A percentile compares a stretch with the other conserved stretches of the same genome.
Evolutionary conservation across 2,329 filamentous ascomycete species (phyloP).

Genomic region (Fusarium camptoceras): DNA sequence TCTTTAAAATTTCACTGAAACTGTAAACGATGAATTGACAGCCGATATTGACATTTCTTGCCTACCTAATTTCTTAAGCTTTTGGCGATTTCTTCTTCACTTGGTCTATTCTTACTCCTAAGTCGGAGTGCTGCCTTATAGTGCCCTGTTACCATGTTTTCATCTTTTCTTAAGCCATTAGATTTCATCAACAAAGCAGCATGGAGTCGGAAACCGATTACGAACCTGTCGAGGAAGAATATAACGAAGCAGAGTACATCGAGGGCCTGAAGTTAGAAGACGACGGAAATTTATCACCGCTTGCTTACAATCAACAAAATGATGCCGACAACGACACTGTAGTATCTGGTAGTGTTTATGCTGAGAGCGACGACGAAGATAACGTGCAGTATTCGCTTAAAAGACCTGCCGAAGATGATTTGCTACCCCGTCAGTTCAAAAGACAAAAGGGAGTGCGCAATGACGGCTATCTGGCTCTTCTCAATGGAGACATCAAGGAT

Average conservation of each 20-base stretch:
- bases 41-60: background rate
- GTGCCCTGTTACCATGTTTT: constrained; percentile 47
- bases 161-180: constrained; percentile 35
- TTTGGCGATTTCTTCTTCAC: background rate
- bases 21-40: constrained; percentile 20
- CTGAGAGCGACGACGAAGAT: constrained; percentile 25
- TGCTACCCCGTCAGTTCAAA: constrained; percentile 56
- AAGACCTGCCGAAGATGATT: constrained; percentile 43
- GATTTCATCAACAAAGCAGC: constrained; percentile 38
- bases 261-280: constrained; percentile 23
- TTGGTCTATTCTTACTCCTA: constrained; percentile 4
- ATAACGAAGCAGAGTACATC: constrained; percentile 6
- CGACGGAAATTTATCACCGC: background rate
- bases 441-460: constrained; percentile 59
- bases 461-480: constrained; percentile 60
- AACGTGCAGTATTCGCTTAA: constrained; percentile 46
- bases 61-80: background rate
- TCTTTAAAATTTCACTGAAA: background rate
- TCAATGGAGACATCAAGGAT: constrained; percentile 70
- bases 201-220: constrained; percentile 50
- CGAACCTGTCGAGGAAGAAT: constrained; percentile 31
- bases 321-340: constrained; percentile 15
- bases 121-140: constrained; percentile 10
- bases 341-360: constrained; percentile 28
- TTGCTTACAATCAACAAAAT: background rate